phyloP scores from a whole-genome alignment of 2,329 filamentous ascomycete species.

The Phyllosticta capitalensis region DNA sequence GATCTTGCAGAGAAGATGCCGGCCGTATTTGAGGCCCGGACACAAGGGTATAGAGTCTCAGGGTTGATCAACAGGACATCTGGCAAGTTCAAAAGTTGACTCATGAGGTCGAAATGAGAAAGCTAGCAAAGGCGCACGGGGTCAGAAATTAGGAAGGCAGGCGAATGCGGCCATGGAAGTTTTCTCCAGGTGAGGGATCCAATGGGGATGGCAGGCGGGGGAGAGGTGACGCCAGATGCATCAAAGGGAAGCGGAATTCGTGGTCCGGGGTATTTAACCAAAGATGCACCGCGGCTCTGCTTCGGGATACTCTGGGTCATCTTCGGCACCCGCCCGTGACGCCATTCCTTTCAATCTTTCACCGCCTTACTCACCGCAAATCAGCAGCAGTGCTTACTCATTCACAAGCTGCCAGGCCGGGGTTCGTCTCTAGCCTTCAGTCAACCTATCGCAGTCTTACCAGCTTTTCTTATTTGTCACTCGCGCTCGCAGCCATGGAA shows the following conservation, averaged over 20 bases:
- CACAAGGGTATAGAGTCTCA: neutral
- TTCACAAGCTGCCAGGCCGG: neutral
- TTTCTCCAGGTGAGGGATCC: too few species aligned
- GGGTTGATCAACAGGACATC: neutral
- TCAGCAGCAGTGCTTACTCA: neutral
- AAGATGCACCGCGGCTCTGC: too few species aligned
- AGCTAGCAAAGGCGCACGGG: neutral
- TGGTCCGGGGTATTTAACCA: too few species aligned
- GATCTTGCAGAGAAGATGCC: neutral
- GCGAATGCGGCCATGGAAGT: too few species aligned
- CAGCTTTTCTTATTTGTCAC: neutral
- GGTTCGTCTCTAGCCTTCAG: neutral
- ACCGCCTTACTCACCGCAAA: neutral
- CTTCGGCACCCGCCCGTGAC: neutral
- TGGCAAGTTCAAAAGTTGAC: neutral
- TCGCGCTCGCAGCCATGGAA: slow-evolving; percentile 42
- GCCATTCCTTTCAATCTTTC: neutral
- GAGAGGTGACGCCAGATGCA: too few species aligned
- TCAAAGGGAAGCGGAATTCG: too few species aligned
- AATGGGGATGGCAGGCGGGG: too few species aligned
- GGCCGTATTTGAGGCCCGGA: neutral
- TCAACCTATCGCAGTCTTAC: neutral
- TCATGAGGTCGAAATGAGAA: neutral
- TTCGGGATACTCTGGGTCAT: neutral
- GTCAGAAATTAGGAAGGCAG: neutral